Evolutionary conservation across 768 basidiomycete genomes (phyloP), one percentile per base, ranked within the genome.

Genomic region (Mrakia frigida): DNA sequence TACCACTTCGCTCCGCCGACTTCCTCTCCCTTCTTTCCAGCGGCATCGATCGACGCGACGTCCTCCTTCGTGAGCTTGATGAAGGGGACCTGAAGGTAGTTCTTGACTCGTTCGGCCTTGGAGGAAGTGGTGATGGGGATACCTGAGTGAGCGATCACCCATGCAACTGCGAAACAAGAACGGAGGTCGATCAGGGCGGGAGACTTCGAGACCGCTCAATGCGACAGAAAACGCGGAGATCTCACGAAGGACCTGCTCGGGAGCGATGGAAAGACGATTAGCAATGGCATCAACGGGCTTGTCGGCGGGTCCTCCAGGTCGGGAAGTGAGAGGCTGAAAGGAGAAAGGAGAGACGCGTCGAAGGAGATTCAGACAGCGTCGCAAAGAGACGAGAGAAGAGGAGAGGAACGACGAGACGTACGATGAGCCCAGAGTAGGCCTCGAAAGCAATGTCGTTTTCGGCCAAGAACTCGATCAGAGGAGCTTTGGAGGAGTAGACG

Each of bases 221-320:
- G 13, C 1, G n/a, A 56, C 23, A 25, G 50, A 52, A 70, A 31
- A 0, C n/a, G 10, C 18, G 13, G 41, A 65, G 5, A 21, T 16
- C 18, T 3, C 35, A 76, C 75, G 75, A 4, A 92, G 83, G 41
- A 91, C 88, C 79, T 92, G 91, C 2, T 87, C 87, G 0, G 88
- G 85, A 4, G 87, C 87, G 25, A 87, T 87, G 6, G 86, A 86
- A 4, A 89, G 82, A 14, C 88, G 84, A 53, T 85, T 83, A 0
- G 90, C 90, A 18, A 87, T 87, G 21, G 85, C 85, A 18, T 84
- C 80, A 13, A 92, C 82, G 3, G 87, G 86, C 14, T 82, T 82
- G 81, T 91, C 90, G 2, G 92, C 87, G 0, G 90, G 87, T 0
- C 91, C 91, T 14, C 88, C 89, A 0, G 88, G 87, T 53, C 83